These are phyloP conservation scores for Omphalotus guepiniiformis DNA, from an alignment of 768 basidiomycete genomes.

Conservation along the genomic window DNA sequence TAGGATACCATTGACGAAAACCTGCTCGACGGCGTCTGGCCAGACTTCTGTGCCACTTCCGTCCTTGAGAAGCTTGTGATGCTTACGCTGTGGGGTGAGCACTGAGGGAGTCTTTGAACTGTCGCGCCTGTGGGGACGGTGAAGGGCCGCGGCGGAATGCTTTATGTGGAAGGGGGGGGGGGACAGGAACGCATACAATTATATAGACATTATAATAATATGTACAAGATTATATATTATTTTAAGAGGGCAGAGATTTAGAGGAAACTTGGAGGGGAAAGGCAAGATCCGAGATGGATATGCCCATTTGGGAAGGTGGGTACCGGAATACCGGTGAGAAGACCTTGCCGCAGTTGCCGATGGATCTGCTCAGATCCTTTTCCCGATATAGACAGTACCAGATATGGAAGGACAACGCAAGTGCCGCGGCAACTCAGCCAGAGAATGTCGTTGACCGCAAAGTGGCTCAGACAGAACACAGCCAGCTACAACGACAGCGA, in stretches of 20 bases:
- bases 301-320: neutral
- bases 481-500: slow-evolving; percentile 51
- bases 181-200: too few species aligned
- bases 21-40: slow-evolving; percentile 72
- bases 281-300: neutral
- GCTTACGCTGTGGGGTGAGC: slow-evolving; percentile 75
- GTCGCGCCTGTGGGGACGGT: slow-evolving; percentile 20
- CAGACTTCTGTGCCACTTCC: slow-evolving; percentile 74
- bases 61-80: slow-evolving; percentile 81
- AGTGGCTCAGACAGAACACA: slow-evolving; percentile 66
- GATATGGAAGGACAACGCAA: too few species aligned
- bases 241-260: too few species aligned
- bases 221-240: too few species aligned
- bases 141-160: too few species aligned
- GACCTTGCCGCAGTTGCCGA: too few species aligned
- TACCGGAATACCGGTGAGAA: neutral
- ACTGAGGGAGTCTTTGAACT: slow-evolving; percentile 28
- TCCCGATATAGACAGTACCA: too few species aligned
- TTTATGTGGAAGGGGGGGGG: too few species aligned
- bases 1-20: slow-evolving; percentile 67
- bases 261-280: neutral
- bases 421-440: too few species aligned
- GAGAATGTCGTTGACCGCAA: slow-evolving; percentile 39
- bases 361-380: too few species aligned
- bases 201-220: too few species aligned